These are phyloP conservation scores for Betula pendula DNA, from an alignment of 306 rosid species.

Conservation along the genomic window DNA sequence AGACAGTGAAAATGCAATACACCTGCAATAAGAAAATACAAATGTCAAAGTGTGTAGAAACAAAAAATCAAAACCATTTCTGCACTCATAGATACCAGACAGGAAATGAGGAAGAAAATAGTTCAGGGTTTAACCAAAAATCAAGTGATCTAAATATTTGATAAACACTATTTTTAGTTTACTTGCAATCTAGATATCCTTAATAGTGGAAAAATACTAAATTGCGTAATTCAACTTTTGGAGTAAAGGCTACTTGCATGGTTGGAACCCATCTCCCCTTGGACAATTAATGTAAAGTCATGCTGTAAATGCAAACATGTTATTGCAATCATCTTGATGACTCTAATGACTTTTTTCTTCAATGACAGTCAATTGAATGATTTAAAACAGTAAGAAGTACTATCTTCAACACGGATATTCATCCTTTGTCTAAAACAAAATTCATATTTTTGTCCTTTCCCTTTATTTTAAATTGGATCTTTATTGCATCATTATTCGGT, in stretches of 20 bases:
- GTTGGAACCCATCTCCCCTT: not conserved
- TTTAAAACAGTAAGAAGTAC: not conserved
- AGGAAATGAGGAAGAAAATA: not conserved
- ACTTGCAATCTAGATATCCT: too few species aligned
- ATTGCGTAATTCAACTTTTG: not conserved
- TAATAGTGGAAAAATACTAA: not conserved
- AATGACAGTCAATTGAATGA: not conserved
- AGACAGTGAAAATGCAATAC: slow-evolving; percentile 48
- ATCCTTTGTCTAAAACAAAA: not conserved
- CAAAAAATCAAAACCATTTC: not conserved
- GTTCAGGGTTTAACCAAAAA: not conserved
- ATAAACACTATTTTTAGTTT: not conserved
- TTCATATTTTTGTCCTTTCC: too few species aligned
- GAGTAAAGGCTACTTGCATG: not conserved
- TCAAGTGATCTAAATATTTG: slow-evolving; percentile 14
- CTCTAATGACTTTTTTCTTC: not conserved
- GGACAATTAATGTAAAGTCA: not conserved
- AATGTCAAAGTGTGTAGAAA: not conserved
- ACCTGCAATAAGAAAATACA: slow-evolving; percentile 51
- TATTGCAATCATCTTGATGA: slow-evolving; percentile 1
- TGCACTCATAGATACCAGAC: not conserved
- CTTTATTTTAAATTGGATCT: not conserved
- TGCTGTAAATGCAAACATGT: not conserved
- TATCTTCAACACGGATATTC: not conserved
- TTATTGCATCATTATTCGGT: not conserved